These are phyloP conservation scores for Nakazawaea laoshanensis DNA, from an alignment of 805 yeast species.

Conservation along the genomic window DNA sequence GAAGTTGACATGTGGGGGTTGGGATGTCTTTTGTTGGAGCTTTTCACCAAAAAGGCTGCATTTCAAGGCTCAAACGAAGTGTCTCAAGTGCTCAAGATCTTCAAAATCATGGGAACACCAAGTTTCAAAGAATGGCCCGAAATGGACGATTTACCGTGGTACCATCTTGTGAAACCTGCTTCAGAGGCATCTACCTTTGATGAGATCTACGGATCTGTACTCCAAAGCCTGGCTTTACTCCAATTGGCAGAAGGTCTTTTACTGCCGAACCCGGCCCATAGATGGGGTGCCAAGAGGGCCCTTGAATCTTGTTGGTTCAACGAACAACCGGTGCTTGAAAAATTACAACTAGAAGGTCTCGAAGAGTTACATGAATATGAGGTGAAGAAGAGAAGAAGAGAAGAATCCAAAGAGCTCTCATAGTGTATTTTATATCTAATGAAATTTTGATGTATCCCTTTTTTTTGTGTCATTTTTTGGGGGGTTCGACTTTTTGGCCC, in stretches of 20 bases:
- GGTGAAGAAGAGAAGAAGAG: constrained; percentile 67
- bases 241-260: constrained; percentile 60
- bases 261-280: constrained; percentile 54
- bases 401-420: neutral
- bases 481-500: too few species aligned
- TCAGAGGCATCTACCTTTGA: constrained; percentile 28
- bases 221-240: constrained; percentile 44
- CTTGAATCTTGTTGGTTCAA: constrained; percentile 62
- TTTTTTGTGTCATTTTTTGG: too few species aligned
- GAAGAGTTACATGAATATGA: constrained; percentile 95
- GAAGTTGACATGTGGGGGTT: constrained; percentile 97
- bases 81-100: constrained; percentile 71
- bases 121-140: constrained; percentile 66
- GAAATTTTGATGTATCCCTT: too few species aligned
- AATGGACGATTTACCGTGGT: constrained; percentile 83
- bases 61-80: constrained; percentile 90
- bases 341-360: constrained; percentile 45
- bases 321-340: constrained; percentile 59
- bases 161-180: constrained; percentile 67
- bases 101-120: constrained; percentile 85
- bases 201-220: constrained; percentile 26
- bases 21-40: constrained; percentile 83
- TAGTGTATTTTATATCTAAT: too few species aligned
- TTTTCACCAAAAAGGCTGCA: constrained; percentile 64
- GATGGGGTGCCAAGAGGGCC: constrained; percentile 67